Evolutionary conservation across 2,329 filamentous ascomycete genomes (phyloP), one percentile per base, ranked within the genome.

Genomic region (Paracoccidioides lutzii): DNA sequence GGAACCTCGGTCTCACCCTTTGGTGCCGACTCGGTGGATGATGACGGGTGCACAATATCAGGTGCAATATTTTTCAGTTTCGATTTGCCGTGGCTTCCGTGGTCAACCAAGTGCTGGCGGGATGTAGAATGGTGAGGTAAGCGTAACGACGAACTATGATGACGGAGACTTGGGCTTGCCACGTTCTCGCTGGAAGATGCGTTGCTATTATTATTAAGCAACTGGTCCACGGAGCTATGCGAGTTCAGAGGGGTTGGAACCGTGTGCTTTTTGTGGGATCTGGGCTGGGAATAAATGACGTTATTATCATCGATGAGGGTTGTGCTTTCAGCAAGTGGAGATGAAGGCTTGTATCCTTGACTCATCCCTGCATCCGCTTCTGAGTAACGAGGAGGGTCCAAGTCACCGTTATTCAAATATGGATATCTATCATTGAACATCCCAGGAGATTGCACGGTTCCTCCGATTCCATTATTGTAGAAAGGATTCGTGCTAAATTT

Each of bases 51-150:
- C 7, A 38, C 7, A 12, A 12, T 38, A 38, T 38, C 12, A 12
- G 52, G 12, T n/a, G 41, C 52, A 9, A 32, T 33, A n/a, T 53
- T 40, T 14, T 43, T 55, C 32, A 55, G 38, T 42, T 55, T 60
- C 4, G 55, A 52, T 14, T 55, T 60, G 9, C 57, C 42, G 15
- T 55, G 41, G 14, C 48, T 49, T 15, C 48, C 48, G 32, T 55
- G 52, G 32, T 58, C 59, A 8, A 46, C 22, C 3, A 48, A n/a
- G 9, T 35, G 43, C 8, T 49, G 54, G 40, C 48, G 52, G 7
- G 28, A 38, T n/a, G 41, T 22, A 22, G 22, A 42, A 22, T 42
- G 55, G 38, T 55, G 55, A 33, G 56, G 54, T 10, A 54, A 57
- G 28, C 50, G 53, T 43, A 59, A 30, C 6, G 57, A 48, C 15